Conservation (phyloP, 371 early-diverging fungal genomes). For the Zancudomyces culisetae region DNA sequence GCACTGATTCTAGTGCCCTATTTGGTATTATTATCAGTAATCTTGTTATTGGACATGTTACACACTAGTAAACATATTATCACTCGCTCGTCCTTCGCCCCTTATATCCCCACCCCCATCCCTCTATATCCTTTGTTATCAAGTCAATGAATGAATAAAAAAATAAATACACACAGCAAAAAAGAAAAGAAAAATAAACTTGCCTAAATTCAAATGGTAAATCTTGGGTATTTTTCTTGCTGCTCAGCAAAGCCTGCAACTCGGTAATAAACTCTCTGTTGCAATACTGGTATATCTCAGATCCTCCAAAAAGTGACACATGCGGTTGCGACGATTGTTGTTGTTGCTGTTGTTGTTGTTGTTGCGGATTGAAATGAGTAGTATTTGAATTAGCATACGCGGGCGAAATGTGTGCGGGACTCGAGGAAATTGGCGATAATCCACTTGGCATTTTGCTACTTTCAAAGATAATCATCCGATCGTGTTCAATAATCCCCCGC, state of each 20-base stretch:
- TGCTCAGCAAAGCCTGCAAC: slow-evolving; percentile 46
- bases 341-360: slow-evolving; percentile 46
- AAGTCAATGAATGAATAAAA: background rate
- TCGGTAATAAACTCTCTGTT: slow-evolving; percentile 74
- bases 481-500: slow-evolving; percentile 61
- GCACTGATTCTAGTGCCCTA: slow-evolving; percentile 58
- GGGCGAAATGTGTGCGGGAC: no score
- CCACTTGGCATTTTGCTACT: slow-evolving; percentile 42
- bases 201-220: slow-evolving; percentile 56
- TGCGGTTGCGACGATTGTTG: no score
- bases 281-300: no score
- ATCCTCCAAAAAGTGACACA: no score
- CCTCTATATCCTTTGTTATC: no score
- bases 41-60: background rate
- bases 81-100: no score
- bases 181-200: background rate
- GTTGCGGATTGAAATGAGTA: no score
- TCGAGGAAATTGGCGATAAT: no score
- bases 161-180: background rate
- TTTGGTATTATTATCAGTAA: no score
- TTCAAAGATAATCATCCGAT: slow-evolving; percentile 59
- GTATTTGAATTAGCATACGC: no score
- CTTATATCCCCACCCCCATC: no score
- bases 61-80: background rate
- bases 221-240: slow-evolving; percentile 13